Evolutionary conservation across 345 rosid genomes (phyloP).

Genomic region (Hevea brasiliensis): DNA sequence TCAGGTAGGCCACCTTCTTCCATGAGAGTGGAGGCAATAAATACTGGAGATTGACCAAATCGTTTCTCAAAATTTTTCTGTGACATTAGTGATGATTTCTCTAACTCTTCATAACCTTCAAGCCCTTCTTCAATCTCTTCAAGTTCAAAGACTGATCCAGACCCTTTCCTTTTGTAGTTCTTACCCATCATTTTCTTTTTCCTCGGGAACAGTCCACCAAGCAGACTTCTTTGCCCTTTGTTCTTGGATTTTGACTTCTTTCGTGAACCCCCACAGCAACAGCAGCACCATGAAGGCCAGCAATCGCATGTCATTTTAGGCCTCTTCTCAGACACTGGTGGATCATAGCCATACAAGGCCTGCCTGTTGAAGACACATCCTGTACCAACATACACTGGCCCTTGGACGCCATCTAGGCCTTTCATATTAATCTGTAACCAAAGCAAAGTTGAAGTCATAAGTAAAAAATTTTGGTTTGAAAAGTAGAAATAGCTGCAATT

Average conservation of each 20-base stretch:
- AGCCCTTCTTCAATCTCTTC: slow-evolving; percentile 99
- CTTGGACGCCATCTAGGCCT: slow-evolving; percentile 92
- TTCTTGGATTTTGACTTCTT: slow-evolving; percentile 64
- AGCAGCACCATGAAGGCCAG: slow-evolving; percentile 94
- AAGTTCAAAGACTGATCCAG: slow-evolving; percentile 58
- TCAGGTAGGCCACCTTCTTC: slow-evolving; percentile 98
- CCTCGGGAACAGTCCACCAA: slow-evolving; percentile 53
- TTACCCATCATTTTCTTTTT: slow-evolving; percentile 72
- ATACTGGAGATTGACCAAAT: slow-evolving; percentile 88
- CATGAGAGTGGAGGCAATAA: slow-evolving; percentile 87
- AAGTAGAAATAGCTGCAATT: neutral
- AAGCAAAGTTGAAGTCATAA: neutral
- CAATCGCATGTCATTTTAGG: slow-evolving; percentile 98
- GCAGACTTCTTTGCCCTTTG: slow-evolving; percentile 55
- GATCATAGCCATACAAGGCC: slow-evolving; percentile 93
- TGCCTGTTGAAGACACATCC: slow-evolving; percentile 94
- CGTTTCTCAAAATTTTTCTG: slow-evolving; percentile 94
- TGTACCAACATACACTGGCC: slow-evolving; percentile 95
- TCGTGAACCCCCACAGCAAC: slow-evolving; percentile 88
- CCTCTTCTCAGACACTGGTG: slow-evolving; percentile 80
- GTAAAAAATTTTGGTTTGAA: neutral
- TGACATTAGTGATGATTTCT: slow-evolving; percentile 91
- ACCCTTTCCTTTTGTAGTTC: slow-evolving; percentile 64
- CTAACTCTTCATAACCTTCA: slow-evolving; percentile 90
- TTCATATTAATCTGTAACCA: slow-evolving; percentile 75